Conservation (phyloP, 441 rosid genomes). For the Pelargonium myrrhifolium region DNA sequence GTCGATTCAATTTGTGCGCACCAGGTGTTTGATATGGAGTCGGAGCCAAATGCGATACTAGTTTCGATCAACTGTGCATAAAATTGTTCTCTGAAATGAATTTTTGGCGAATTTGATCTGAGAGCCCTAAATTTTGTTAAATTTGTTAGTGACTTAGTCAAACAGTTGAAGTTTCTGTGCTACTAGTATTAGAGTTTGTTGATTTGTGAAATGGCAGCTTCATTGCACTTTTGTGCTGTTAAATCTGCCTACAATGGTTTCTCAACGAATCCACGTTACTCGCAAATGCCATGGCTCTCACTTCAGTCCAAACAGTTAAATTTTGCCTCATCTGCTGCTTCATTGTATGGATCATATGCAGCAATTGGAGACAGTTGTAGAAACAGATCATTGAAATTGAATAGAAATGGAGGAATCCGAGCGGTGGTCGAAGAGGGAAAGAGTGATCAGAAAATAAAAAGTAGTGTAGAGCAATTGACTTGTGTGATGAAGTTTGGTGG, state of each 20-base stretch:
- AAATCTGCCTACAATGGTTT: neutral
- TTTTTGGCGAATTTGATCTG: no score
- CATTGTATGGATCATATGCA: neutral
- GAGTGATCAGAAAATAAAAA: neutral
- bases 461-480: constrained; percentile 11
- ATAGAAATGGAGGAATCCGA: neutral
- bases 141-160: neutral
- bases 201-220: neutral
- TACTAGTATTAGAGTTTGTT: neutral
- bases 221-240: neutral
- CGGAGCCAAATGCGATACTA: no score
- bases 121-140: neutral
- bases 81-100: no score
- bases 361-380: neutral
- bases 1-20: no score
- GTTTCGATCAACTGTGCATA: no score
- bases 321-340: neutral
- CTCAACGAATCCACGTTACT: neutral
- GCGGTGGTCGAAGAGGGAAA: neutral
- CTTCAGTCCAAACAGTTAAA: neutral
- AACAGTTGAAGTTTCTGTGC: neutral
- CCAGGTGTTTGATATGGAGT: no score
- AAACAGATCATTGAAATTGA: neutral
- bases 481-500: constrained; percentile 23
- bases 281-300: neutral